phyloP scores from a whole-genome alignment of 2,329 filamentous ascomycete species.

The Neonectria coccinea region DNA sequence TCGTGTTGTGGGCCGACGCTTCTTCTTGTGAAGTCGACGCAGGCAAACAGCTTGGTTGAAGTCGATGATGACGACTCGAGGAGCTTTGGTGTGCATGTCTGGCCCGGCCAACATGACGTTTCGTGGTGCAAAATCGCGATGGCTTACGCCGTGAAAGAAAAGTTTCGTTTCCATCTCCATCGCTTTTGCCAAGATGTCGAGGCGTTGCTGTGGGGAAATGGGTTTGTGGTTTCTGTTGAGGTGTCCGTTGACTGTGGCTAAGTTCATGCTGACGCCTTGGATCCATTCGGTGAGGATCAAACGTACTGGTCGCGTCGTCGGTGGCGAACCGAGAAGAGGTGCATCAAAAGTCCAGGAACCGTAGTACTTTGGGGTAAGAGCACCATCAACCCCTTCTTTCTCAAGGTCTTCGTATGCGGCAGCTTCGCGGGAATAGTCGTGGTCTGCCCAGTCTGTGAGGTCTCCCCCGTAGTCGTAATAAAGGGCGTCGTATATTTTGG shows the following conservation, averaged over 20 bases:
- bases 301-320: slow-evolving; percentile 8
- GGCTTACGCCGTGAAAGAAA: neutral
- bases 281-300: slow-evolving; percentile 27
- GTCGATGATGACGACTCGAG: neutral
- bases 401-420: slow-evolving; percentile 23
- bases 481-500: neutral
- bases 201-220: slow-evolving; percentile 18
- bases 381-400: neutral
- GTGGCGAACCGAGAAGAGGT: neutral
- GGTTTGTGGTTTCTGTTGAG: neutral
- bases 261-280: slow-evolving; percentile 14
- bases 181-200: slow-evolving; percentile 13
- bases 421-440: slow-evolving; percentile 10
- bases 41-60: neutral
- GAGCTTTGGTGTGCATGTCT: neutral
- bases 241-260: neutral
- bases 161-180: slow-evolving; percentile 13
- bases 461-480: neutral
- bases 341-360: slow-evolving; percentile 22
- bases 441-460: neutral
- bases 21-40: neutral
- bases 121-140: slow-evolving; percentile 15
- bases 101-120: slow-evolving; percentile 3
- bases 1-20: no score
- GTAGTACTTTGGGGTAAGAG: slow-evolving; percentile 12